Evolutionary conservation across 2,329 filamentous ascomycete genomes (phyloP).

Genomic region (Lecanicillium sp.): DNA sequence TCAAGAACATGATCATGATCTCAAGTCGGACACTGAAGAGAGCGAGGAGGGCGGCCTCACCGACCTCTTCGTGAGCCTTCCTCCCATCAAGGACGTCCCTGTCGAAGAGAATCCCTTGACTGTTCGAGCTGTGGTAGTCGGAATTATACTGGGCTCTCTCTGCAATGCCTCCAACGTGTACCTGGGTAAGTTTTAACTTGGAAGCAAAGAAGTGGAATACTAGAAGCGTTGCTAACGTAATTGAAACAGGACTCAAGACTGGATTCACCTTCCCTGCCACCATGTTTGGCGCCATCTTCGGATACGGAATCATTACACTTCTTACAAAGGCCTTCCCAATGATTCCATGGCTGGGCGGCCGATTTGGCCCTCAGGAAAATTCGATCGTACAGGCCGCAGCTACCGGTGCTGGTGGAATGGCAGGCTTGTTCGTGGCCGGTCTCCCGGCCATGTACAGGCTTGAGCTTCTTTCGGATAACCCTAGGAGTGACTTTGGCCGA

Average conservation of each 20-base stretch:
- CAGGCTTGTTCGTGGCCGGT: constrained; percentile 50
- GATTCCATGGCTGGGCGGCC: constrained; percentile 43
- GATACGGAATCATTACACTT: constrained; percentile 49
- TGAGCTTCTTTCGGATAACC: constrained; percentile 37
- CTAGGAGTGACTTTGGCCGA: constrained; percentile 46
- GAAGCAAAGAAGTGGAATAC: neutral
- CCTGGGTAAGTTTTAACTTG: constrained; percentile 32
- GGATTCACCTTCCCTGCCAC: constrained; percentile 41
- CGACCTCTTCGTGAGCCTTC: constrained; percentile 31
- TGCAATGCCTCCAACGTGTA: constrained; percentile 58
- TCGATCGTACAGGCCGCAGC: constrained; percentile 54
- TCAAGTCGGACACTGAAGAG: too few relatives aligned
- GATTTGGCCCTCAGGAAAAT: constrained; percentile 55
- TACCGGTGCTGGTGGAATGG: constrained; percentile 50
- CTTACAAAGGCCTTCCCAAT: constrained; percentile 40
- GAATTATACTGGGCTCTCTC: constrained; percentile 47
- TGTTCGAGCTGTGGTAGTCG: constrained; percentile 45
- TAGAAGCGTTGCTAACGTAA: neutral
- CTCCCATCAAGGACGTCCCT: constrained; percentile 28
- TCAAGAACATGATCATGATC: too few relatives aligned
- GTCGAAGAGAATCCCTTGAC: constrained; percentile 44
- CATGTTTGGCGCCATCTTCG: constrained; percentile 49
- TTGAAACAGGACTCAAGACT: constrained; percentile 35
- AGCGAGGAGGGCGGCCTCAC: neutral
- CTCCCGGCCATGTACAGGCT: constrained; percentile 54